Evolutionary conservation across 208 protist species (phyloP), one percentile per base, ranked within the genome.

Genomic region (Leishmania martiniquensis): DNA sequence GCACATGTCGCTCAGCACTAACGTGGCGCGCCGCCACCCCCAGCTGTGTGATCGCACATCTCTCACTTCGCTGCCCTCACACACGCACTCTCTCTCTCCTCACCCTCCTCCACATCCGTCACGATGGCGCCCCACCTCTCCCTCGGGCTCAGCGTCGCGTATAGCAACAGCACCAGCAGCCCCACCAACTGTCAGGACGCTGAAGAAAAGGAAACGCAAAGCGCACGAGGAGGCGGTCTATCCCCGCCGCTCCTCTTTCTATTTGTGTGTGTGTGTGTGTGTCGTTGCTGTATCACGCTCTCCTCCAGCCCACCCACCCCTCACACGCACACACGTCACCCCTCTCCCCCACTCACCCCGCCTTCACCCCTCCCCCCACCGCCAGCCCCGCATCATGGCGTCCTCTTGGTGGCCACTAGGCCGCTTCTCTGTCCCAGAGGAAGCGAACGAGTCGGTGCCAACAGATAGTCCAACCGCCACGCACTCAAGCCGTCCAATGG

Each of bases 321-420:
- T 9, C 49, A 73, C 68, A 60, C 68, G n/a, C 68, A 45, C 44
- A 60, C 68, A 12, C 69, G 20, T 59, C 54, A 20, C 20, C 54
- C 44, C 9, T 12, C 25, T 10, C 44, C 39, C 3, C 42, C 65
- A 69, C 15, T 69, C 65, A 34, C 65, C 45, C 57, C 15, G 17
- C 34, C 29, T 34, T 72, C 25, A 29, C 34, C 47, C 4, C 51
- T 63, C 1, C 34, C 13, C 45, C 39, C 65, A 72, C 32, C 34
- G 1, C 7, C 45, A 32, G 12, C 25, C 49, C 49, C 25, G 7
- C 68, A 25, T 25, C 29, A 84, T 84, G 80, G 72, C 80, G 25
- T 80, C 80, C 7, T 84, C 71, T 54, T 84, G 80, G 80, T 84
- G 80, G 80, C 70, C 80, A n/a, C 70, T 84, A 4, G 62, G 44